These are phyloP conservation scores for Cetradonia linearis DNA, from an alignment of 495 filamentous ascomycete species.

Conservation along the genomic window DNA sequence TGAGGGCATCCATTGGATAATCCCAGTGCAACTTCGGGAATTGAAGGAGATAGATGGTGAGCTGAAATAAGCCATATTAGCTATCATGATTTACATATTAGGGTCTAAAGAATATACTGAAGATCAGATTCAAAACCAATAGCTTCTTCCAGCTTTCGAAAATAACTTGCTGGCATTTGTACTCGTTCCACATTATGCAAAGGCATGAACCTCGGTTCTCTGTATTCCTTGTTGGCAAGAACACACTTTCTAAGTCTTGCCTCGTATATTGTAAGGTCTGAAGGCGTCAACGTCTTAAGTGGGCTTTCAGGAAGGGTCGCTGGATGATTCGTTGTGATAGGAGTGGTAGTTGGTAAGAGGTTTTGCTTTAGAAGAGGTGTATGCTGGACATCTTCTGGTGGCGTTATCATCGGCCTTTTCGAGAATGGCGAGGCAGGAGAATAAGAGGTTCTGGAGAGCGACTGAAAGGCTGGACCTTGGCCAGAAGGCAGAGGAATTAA, in stretches of 20 bases:
- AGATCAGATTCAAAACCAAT: neutral
- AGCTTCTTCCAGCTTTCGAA: neutral
- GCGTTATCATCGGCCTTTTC: neutral
- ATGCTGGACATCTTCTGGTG: neutral
- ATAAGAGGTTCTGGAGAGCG: neutral
- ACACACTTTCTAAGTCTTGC: neutral
- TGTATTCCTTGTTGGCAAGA: neutral
- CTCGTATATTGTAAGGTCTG: neutral
- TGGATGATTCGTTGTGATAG: neutral
- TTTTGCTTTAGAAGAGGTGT: neutral
- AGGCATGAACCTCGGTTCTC: neutral
- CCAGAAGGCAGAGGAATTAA: no score
- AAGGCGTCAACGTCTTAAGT: neutral
- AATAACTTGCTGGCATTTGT: slow-evolving; percentile 1
- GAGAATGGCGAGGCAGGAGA: neutral
- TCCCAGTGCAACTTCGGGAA: neutral
- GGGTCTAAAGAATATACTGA: neutral
- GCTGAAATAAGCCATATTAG: neutral
- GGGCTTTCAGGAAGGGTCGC: neutral
- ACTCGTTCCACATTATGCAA: neutral
- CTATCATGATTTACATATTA: neutral
- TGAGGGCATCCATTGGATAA: slow-evolving; percentile 2
- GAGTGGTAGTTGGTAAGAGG: neutral
- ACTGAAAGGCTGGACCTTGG: neutral
- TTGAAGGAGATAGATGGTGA: slow-evolving; percentile 1